These are phyloP conservation scores for Nannochloris sp. DNA, from an alignment of 139 green algal genomes.

Conservation along the genomic window DNA sequence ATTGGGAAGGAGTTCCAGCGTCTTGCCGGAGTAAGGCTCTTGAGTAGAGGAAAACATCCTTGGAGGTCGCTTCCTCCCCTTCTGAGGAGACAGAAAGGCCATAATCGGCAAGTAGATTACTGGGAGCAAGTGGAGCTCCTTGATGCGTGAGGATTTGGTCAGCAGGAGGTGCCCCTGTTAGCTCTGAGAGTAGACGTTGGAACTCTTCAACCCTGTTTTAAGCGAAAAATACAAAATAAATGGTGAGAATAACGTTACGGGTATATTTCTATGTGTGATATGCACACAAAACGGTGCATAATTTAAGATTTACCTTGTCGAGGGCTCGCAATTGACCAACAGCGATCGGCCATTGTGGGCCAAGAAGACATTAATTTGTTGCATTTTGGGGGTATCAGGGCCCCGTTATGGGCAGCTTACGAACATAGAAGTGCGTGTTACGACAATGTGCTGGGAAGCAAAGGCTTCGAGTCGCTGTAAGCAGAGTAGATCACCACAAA, in stretches of 20 bases:
- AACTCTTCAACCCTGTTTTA: slow-evolving; percentile 67
- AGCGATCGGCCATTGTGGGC: too few species aligned
- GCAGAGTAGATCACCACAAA: too few species aligned
- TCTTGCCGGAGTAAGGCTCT: slow-evolving; percentile 43
- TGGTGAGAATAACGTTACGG: neutral
- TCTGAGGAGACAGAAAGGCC: slow-evolving; percentile 39
- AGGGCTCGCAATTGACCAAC: too few species aligned
- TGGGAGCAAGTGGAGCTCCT: slow-evolving; percentile 56
- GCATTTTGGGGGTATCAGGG: too few species aligned
- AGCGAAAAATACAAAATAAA: neutral
- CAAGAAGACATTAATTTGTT: too few species aligned
- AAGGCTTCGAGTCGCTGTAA: too few species aligned
- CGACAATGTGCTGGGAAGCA: too few species aligned
- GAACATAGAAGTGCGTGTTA: too few species aligned
- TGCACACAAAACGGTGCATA: too few species aligned
- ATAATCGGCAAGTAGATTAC: slow-evolving; percentile 55
- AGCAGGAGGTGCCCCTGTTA: slow-evolving; percentile 51
- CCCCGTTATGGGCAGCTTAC: too few species aligned
- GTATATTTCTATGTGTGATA: too few species aligned
- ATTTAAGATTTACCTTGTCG: too few species aligned
- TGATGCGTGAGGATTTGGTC: slow-evolving; percentile 83
- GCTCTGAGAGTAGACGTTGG: slow-evolving; percentile 59
- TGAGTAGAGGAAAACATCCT: slow-evolving; percentile 75
- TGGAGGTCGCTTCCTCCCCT: slow-evolving; percentile 12
- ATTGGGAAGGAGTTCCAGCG: slow-evolving; percentile 24